phyloP scores from a whole-genome alignment of 768 basidiomycete species.

The Cystofilobasidium bisporidii region DNA sequence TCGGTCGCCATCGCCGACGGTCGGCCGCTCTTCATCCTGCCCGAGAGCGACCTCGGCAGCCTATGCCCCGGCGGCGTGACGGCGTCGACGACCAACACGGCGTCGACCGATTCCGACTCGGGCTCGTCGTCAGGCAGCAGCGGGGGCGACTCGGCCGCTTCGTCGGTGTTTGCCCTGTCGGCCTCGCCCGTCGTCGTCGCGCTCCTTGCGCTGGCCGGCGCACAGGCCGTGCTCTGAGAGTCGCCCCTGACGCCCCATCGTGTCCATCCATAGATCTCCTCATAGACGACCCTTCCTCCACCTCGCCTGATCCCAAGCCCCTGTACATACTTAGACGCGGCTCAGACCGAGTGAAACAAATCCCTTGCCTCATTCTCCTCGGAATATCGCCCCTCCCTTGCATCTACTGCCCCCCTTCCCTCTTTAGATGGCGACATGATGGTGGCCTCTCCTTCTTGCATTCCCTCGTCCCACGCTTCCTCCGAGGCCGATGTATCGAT shows the following conservation, averaged over 20 bases:
- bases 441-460: too few species aligned
- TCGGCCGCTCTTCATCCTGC: conserved; percentile 16
- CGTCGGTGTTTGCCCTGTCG: neutral
- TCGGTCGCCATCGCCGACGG: conserved; percentile 17
- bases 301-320: too few species aligned
- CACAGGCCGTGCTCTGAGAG: conserved; percentile 12
- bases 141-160: neutral
- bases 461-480: too few species aligned
- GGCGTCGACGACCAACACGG: conserved; percentile 19
- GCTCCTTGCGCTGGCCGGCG: neutral
- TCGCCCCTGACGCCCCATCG: conserved; percentile 21
- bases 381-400: too few species aligned
- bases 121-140: neutral
- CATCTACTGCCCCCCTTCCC: too few species aligned
- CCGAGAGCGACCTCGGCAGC: conserved; percentile 12
- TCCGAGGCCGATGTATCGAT: too few species aligned
- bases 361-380: too few species aligned
- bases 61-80: conserved; percentile 26
- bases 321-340: too few species aligned
- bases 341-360: too few species aligned
- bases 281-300: too few species aligned
- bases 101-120: conserved; percentile 16
- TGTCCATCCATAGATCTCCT: neutral
- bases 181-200: neutral
- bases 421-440: too few species aligned